A percentile compares a stretch with the other conserved stretches of the same genome.
Conservation (phyloP, 768 basidiomycete genomes). For the Boletus edulis region DNA sequence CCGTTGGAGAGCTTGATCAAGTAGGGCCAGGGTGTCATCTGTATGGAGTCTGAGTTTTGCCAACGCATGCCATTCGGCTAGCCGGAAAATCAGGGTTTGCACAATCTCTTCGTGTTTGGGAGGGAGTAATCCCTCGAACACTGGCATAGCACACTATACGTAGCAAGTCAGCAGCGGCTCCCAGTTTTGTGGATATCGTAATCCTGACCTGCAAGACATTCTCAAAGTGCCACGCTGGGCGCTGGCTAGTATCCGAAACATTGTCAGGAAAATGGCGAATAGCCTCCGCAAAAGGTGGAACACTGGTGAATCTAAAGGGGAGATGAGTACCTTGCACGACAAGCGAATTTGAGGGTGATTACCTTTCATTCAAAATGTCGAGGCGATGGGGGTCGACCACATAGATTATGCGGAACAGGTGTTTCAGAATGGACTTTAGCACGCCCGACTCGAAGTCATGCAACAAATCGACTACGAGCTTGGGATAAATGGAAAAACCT, state of each 20-base stretch:
- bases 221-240: constrained; percentile 14
- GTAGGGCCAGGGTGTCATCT: not conserved
- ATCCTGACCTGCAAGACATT: constrained; percentile 9
- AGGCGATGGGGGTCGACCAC: not conserved
- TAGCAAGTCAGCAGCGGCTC: too few species aligned
- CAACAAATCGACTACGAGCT: not conserved
- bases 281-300: not conserved
- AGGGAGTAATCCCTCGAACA: constrained; percentile 38
- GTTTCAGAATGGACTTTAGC: not conserved
- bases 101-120: constrained; percentile 19
- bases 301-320: not conserved
- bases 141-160: constrained; percentile 35
- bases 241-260: constrained; percentile 36
- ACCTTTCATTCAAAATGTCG: not conserved
- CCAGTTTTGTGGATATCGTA: not conserved
- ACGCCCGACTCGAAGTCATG: not conserved
- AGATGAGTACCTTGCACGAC: too few species aligned
- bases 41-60: not conserved
- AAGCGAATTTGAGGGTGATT: too few species aligned
- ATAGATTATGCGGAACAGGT: not conserved
- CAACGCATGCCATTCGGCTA: not conserved
- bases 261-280: constrained; percentile 38
- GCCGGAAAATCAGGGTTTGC: constrained; percentile 13
- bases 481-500: not conserved
- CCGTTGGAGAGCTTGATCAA: not conserved